These are phyloP conservation scores for Solanum ossicruentum DNA, from an alignment of 257 asterid genomes.

Conservation along the genomic window DNA sequence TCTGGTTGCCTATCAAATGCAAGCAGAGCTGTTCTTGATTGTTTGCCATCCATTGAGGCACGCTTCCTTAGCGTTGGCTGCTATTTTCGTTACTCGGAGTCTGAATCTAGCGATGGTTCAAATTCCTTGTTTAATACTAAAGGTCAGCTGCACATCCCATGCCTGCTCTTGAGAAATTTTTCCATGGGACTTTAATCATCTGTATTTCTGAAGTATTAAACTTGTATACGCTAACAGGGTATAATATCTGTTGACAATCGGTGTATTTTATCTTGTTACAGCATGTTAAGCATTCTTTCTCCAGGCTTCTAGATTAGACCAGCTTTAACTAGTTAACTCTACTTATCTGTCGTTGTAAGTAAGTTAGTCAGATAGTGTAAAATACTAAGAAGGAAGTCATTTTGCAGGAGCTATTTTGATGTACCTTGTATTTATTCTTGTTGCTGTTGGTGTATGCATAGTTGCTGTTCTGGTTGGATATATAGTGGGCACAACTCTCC, in stretches of 20 bases:
- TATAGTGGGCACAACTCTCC: background rate
- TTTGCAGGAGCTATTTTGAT: conserved; percentile 1
- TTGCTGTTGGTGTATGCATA: conserved; percentile 6
- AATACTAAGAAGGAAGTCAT: background rate
- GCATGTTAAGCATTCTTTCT: background rate
- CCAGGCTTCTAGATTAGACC: background rate
- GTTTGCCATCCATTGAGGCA: conserved; percentile 7
- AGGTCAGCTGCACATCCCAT: background rate
- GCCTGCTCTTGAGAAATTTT: background rate
- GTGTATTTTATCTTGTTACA: background rate
- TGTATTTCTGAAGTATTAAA: background rate
- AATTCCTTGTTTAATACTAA: background rate
- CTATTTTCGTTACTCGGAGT: conserved; percentile 3
- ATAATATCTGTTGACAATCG: background rate
- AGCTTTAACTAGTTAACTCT: background rate
- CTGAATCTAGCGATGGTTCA: background rate
- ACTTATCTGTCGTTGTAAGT: background rate
- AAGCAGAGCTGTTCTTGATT: background rate
- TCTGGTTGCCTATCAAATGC: background rate
- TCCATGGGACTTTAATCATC: background rate
- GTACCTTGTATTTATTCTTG: background rate
- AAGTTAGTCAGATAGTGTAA: background rate
- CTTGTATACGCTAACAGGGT: background rate
- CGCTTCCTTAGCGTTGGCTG: conserved; percentile 1
- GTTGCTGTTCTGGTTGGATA: conserved; percentile 4